Evolutionary conservation across 169 alveolate species (phyloP), one percentile per base, ranked within the genome.

Genomic region (Babesia sp.): DNA sequence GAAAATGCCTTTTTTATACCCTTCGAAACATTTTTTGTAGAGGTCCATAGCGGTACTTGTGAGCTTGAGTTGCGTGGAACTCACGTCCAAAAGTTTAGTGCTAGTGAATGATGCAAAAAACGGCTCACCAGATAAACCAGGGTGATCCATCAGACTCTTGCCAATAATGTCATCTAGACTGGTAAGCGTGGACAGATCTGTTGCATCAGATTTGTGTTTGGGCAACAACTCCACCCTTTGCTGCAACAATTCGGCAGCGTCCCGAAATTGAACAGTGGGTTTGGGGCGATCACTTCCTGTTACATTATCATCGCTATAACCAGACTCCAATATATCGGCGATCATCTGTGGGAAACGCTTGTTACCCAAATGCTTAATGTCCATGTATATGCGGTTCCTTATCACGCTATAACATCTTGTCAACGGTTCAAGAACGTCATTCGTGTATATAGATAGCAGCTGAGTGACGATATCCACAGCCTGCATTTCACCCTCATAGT

Each of bases 41-140:
- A 60, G 24, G 39, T 69, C 73, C 41, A 70, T 11, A 3, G 71
- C 81, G 0, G 87, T 79, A 41, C 57, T 45, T 12, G 87, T 64
- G 5, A 64, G 18, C 53, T 48, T 22, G n/a, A 44, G 50, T 36
- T 58, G n/a, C 44, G 36, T 26, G 31, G 34, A 53, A 39, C 69
- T 41, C 36, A 2, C 14, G 22, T 53, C 69, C 18, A 29, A 18
- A 20, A 28, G 11, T 69, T 69, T 58, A 11, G 59, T 29, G 12
- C 12, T 24, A 57, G 42, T 11, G 37, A 69, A 24, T 6, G 22
- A 24, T 31, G 16, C 41, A 51, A 44, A 60, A 36, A 60, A 72
- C 7, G 83, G 83, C 34, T 57, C 83, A 3, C 64, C 83, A 0
- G 74, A 48, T 2, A 64, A 72, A 22, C 31, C 26, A 28, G 51